Evolutionary conservation across 768 basidiomycete genomes (phyloP).

Genomic region (Tubosaeta brunneosetosa): DNA sequence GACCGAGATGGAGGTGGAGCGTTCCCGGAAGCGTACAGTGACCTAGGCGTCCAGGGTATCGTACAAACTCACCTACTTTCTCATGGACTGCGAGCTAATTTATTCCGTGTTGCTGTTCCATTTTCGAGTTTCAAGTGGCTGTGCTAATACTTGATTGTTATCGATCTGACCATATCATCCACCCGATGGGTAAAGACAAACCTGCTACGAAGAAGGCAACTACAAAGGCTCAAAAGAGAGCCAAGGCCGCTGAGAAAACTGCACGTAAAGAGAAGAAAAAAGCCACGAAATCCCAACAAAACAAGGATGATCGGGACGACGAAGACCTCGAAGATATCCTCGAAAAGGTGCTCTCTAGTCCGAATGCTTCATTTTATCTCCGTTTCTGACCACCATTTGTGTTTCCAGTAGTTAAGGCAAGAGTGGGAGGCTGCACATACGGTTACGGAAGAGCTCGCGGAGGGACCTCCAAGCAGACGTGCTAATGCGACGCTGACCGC

Average conservation of each 20-base stretch:
- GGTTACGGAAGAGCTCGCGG: constrained; percentile 81
- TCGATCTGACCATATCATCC: background rate
- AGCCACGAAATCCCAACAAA: constrained; percentile 34
- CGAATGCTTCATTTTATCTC: background rate
- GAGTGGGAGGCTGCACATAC: constrained; percentile 82
- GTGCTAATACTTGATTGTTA: background rate
- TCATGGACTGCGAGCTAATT: background rate
- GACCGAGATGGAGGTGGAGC: constrained; percentile 49
- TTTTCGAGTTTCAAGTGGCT: background rate
- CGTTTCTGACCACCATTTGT: constrained; percentile 1
- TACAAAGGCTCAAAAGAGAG: constrained; percentile 62
- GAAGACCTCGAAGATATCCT: constrained; percentile 83
- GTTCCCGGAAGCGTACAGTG: constrained; percentile 22
- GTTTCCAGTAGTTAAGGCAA: constrained; percentile 59
- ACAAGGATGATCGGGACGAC: constrained; percentile 60
- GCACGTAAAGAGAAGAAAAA: constrained; percentile 69
- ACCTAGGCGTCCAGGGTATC: constrained; percentile 1
- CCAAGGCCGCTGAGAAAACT: constrained; percentile 60
- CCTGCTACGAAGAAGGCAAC: constrained; percentile 36
- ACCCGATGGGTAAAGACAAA: constrained; percentile 20
- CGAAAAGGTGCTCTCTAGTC: constrained; percentile 51
- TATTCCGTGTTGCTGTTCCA: background rate
- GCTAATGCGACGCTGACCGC: constrained; percentile 80
- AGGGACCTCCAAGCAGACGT: constrained; percentile 76
- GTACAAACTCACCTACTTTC: background rate